A percentile compares a stretch with the other conserved stretches of the same genome.
phyloP scores from a whole-genome alignment of 2,329 filamentous ascomycete species.

The Microsporum canis region DNA sequence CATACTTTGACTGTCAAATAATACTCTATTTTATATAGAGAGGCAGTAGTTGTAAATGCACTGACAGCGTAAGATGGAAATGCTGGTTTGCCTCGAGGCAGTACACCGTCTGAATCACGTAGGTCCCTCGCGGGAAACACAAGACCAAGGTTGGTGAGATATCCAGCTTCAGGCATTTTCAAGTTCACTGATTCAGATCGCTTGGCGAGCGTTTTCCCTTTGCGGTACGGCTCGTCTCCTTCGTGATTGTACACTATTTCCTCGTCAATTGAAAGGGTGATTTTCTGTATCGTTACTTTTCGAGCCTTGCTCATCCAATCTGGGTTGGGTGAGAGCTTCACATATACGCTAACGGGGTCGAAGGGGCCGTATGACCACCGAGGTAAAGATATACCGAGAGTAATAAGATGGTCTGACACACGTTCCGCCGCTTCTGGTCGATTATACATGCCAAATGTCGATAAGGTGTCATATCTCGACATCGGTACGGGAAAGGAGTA shows the following conservation, averaged over 20 bases:
- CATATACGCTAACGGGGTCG: constrained; percentile 91
- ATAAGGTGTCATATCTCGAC: constrained; percentile 87
- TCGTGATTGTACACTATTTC: constrained; percentile 98
- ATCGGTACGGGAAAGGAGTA: constrained; percentile 85
- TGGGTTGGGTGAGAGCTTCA: constrained; percentile 82
- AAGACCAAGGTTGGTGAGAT: constrained; percentile 81
- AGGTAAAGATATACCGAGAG: constrained; percentile 79
- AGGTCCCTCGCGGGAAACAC: constrained; percentile 85
- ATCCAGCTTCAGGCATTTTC: constrained; percentile 81
- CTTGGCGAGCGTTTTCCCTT: constrained; percentile 75
- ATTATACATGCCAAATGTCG: constrained; percentile 99
- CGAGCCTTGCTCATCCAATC: constrained; percentile 86
- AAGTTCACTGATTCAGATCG: constrained; percentile 70
- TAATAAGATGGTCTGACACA: constrained; percentile 81
- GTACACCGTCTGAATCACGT: constrained; percentile 73
- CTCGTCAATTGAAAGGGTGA: constrained; percentile 88
- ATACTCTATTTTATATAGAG: constrained; percentile 96
- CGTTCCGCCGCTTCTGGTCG: constrained; percentile 78
- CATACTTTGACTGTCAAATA: constrained; percentile 84
- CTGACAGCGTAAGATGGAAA: constrained; percentile 83
- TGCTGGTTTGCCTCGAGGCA: constrained; percentile 70
- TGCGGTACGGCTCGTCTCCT: constrained; percentile 85
- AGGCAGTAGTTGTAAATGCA: constrained; percentile 88
- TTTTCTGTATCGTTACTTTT: constrained; percentile 85
- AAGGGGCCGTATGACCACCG: constrained; percentile 93